A percentile compares a stretch with the other conserved stretches of the same genome.
Conservation (phyloP, 2,329 filamentous ascomycete genomes). For the Colletotrichum sp. region DNA sequence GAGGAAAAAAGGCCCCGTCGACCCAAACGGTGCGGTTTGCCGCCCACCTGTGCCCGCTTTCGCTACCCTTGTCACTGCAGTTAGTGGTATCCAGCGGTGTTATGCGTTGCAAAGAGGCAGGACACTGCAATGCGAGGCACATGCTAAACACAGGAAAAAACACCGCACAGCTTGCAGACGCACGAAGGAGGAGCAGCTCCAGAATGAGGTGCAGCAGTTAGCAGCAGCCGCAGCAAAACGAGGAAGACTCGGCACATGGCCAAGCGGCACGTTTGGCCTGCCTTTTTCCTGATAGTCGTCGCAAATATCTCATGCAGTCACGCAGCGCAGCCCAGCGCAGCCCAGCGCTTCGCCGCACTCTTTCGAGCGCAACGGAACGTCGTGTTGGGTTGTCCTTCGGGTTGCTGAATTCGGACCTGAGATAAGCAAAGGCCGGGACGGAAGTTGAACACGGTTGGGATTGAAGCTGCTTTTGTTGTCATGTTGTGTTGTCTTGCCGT, state of each 20-base stretch:
- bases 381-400: neutral
- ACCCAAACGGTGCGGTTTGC: neutral
- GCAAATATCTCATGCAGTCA: neutral
- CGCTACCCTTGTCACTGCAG: neutral
- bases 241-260: neutral
- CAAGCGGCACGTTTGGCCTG: neutral
- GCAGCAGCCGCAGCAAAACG: neutral
- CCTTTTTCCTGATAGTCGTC: neutral
- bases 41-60: conserved; percentile 8
- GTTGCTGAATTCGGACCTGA: neutral
- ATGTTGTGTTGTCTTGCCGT: conserved; percentile 16
- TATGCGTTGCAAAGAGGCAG: neutral
- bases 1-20: neutral
- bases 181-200: neutral
- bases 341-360: neutral
- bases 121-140: neutral
- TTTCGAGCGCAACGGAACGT: neutral
- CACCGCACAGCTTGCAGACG: neutral
- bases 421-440: neutral
- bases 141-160: neutral
- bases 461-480: neutral
- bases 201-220: neutral
- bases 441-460: neutral
- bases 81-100: neutral
- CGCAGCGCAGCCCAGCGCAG: neutral